These are phyloP conservation scores for Fusarium torreyae DNA, from an alignment of 2,329 filamentous ascomycete genomes.

Conservation along the genomic window DNA sequence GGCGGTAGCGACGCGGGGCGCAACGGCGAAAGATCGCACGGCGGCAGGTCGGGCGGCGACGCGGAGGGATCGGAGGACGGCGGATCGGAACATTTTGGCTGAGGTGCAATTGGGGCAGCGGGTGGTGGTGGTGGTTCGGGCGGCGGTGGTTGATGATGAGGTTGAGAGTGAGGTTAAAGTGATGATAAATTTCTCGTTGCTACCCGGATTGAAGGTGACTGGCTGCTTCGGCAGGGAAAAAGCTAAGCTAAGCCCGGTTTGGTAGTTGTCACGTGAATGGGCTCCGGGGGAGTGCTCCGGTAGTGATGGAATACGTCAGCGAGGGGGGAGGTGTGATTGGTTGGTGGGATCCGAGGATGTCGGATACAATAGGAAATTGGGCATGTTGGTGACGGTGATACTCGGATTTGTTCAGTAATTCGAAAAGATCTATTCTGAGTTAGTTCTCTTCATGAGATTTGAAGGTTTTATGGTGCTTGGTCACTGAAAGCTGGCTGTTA, in stretches of 20 bases:
- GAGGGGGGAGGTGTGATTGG: slow-evolving; percentile 26
- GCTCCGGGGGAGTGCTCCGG: slow-evolving; percentile 1
- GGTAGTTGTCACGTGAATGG: slow-evolving; percentile 46
- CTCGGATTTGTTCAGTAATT: background rate
- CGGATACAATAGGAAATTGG: background rate
- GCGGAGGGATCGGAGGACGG: slow-evolving; percentile 81
- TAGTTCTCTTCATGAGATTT: background rate
- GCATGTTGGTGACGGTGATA: background rate
- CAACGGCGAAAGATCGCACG: slow-evolving; percentile 73
- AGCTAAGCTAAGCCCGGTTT: slow-evolving; percentile 48
- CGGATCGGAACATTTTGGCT: slow-evolving; percentile 86
- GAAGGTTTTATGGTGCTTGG: slow-evolving; percentile 7
- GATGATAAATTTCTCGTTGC: slow-evolving; percentile 65
- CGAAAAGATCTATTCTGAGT: too few species aligned
- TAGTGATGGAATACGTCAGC: slow-evolving; percentile 36
- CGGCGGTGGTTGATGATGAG: slow-evolving; percentile 24
- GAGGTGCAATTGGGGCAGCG: background rate
- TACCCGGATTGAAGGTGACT: slow-evolving; percentile 47
- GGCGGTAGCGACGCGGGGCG: slow-evolving; percentile 70
- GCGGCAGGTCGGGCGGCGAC: slow-evolving; percentile 66
- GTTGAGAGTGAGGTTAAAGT: slow-evolving; percentile 39
- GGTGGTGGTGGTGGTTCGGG: slow-evolving; percentile 26
- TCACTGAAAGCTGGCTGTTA: slow-evolving; percentile 5
- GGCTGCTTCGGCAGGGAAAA: slow-evolving; percentile 40
- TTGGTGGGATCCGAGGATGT: slow-evolving; percentile 32